A percentile compares a stretch with the other conserved stretches of the same genome.
phyloP scores from a whole-genome alignment of 192 early-diverging fungal genomes.

The Spizellomyces punctatus region DNA sequence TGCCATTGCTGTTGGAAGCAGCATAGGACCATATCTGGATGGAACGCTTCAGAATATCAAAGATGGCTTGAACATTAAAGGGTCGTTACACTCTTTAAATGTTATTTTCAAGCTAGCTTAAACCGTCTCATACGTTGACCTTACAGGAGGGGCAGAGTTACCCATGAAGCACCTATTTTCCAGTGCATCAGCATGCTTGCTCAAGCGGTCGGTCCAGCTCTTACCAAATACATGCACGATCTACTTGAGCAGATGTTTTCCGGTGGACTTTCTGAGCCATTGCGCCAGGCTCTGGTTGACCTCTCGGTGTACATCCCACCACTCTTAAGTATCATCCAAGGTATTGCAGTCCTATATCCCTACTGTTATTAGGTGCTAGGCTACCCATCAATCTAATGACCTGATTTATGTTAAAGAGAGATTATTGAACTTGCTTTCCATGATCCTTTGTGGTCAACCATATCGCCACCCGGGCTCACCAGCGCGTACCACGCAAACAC shows the following conservation, averaged over 20 bases:
- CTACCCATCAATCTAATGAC: neutral
- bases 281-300: conserved; percentile 79
- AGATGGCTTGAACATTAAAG: conserved; percentile 70
- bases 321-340: conserved; percentile 82
- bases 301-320: conserved; percentile 82
- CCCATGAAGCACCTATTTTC: conserved; percentile 56
- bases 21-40: conserved; percentile 81
- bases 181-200: conserved; percentile 89
- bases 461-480: conserved; percentile 80
- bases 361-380: neutral
- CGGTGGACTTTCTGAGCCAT: conserved; percentile 76
- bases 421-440: conserved; percentile 85
- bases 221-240: conserved; percentile 86
- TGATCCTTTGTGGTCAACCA: conserved; percentile 78
- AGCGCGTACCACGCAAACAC: conserved; percentile 25
- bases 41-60: conserved; percentile 74
- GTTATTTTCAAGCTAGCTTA: neutral
- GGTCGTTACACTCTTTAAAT: conserved; percentile 42
- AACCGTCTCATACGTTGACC: no score
- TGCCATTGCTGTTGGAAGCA: conserved; percentile 74
- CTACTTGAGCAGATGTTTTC: conserved; percentile 91
- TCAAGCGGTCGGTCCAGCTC: conserved; percentile 83
- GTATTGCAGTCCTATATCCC: conserved; percentile 36
- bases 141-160: neutral
- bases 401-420: conserved; percentile 56